Evolutionary conservation across 306 rosid species (phyloP).

Genomic region (Betula pendula): DNA sequence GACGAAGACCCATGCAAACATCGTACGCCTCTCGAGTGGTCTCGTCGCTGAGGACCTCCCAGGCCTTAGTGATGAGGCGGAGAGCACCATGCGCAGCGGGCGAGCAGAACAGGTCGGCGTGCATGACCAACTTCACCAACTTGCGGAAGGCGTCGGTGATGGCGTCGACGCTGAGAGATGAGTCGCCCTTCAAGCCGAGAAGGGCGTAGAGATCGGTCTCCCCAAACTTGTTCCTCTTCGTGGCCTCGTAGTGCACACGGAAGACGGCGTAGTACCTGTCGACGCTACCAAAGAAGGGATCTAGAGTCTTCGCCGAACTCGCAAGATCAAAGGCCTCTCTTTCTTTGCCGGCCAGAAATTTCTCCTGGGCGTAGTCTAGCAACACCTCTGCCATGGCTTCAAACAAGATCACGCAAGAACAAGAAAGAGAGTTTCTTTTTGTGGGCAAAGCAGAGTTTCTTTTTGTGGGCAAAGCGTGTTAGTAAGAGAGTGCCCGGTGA

Average conservation of each 20-base stretch:
- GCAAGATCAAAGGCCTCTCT: neutral
- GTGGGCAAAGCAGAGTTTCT: too few species aligned
- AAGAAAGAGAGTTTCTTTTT: too few species aligned
- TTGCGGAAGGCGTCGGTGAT: neutral
- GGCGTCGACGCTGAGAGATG: neutral
- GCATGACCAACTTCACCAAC: neutral
- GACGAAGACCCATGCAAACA: neutral
- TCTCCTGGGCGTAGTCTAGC: neutral
- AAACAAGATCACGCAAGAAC: neutral
- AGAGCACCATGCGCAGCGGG: neutral
- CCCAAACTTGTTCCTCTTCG: neutral
- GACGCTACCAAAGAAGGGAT: neutral
- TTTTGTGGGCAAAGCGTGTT: too few species aligned
- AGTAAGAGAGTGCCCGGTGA: too few species aligned
- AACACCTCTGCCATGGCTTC: conserved; percentile 25
- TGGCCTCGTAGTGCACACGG: neutral
- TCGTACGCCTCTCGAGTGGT: neutral
- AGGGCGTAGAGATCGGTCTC: neutral
- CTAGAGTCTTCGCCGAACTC: neutral
- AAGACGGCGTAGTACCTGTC: neutral
- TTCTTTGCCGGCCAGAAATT: neutral
- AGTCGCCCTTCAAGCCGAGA: neutral
- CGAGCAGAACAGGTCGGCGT: neutral
- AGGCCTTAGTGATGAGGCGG: neutral
- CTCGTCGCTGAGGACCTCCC: neutral